phyloP scores from a whole-genome alignment of 108 stramenopile genomes.

The Mediolabrus comicus region DNA sequence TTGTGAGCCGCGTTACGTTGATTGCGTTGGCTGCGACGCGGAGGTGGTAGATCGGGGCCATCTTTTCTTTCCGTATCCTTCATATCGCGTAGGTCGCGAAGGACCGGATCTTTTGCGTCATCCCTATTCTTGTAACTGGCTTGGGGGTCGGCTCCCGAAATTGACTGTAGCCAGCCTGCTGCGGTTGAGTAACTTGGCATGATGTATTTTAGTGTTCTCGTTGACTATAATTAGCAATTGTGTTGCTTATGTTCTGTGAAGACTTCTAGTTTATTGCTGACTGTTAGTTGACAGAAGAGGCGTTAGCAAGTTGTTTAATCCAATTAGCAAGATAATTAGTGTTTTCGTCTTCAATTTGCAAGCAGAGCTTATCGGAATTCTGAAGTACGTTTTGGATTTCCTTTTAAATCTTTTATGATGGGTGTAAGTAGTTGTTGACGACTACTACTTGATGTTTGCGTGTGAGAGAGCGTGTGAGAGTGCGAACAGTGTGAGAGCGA shows the following conservation, averaged over 20 bases:
- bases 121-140: slow-evolving; percentile 8
- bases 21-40: neutral
- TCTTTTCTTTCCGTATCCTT: slow-evolving; percentile 21
- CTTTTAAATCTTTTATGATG: neutral
- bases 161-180: slow-evolving; percentile 28
- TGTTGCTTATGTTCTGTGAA: neutral
- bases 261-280: too few species aligned
- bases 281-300: too few species aligned
- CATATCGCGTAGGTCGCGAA: slow-evolving; percentile 21
- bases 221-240: neutral
- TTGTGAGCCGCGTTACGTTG: neutral
- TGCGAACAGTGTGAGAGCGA: too few species aligned
- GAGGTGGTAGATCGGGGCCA: neutral
- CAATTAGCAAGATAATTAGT: too few species aligned
- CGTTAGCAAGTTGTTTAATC: too few species aligned
- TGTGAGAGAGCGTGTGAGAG: too few species aligned
- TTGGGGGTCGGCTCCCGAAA: slow-evolving; percentile 27
- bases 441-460: too few species aligned
- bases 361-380: neutral
- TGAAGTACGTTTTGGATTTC: neutral
- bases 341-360: too few species aligned
- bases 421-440: neutral
- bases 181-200: slow-evolving; percentile 35
- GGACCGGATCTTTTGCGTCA: slow-evolving; percentile 26
- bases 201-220: slow-evolving; percentile 6